Conservation (phyloP, 495 filamentous ascomycete species). For the Cairneyella variabilis region DNA sequence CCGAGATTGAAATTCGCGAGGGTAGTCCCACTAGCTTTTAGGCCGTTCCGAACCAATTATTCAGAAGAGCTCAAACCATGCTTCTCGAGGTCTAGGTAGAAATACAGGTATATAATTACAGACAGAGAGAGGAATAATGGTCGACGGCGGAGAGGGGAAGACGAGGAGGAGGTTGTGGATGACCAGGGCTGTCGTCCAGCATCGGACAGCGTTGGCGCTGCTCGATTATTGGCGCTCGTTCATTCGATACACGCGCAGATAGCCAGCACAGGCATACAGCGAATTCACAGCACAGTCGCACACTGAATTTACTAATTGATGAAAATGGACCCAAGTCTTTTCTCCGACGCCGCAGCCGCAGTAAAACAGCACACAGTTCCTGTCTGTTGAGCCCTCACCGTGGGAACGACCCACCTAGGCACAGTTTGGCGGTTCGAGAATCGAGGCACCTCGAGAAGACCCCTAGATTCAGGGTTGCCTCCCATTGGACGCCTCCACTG, state of each 20-base stretch:
- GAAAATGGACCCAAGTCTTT: neutral
- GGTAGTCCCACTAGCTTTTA: no score
- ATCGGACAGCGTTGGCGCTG: no score
- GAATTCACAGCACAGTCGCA: neutral
- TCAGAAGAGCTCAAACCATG: neutral
- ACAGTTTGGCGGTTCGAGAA: neutral
- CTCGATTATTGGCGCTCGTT: no score
- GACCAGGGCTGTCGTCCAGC: neutral
- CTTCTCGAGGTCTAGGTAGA: neutral
- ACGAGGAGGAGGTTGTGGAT: constrained; percentile 27
- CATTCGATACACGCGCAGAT: no score
- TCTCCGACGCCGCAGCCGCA: constrained; percentile 5
- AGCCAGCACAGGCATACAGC: neutral
- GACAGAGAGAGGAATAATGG: constrained; percentile 24
- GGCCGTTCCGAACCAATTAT: neutral
- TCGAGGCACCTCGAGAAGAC: neutral
- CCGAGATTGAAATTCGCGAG: no score
- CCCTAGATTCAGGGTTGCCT: neutral
- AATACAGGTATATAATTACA: constrained; percentile 25
- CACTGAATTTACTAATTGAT: neutral
- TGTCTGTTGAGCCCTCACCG: no score
- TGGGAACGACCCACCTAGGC: neutral
- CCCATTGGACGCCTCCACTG: neutral
- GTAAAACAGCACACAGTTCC: constrained; percentile 4
- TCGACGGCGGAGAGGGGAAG: constrained; percentile 26